These are phyloP conservation scores for Globisporangium nunn DNA, from an alignment of 352 stramenopile genomes.

Conservation along the genomic window DNA sequence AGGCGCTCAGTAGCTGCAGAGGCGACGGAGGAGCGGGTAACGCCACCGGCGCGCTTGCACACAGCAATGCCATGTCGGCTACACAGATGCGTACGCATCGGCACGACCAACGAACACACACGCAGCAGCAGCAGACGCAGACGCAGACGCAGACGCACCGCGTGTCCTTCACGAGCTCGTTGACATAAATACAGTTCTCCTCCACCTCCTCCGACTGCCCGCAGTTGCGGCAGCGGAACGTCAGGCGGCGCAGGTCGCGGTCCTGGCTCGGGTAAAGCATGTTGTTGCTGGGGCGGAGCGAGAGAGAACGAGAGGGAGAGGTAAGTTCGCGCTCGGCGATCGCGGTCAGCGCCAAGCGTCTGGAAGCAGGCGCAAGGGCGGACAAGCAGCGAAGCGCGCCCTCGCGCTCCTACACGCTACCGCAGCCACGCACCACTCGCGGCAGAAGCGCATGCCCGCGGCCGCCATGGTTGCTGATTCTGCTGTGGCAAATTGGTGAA, in stretches of 20 bases:
- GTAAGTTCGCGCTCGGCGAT: too few relatives aligned
- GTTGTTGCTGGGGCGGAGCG: conserved; percentile 69
- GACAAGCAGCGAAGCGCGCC: neutral
- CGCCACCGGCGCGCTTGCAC: too few relatives aligned
- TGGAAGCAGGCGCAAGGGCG: neutral
- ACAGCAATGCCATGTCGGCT: too few relatives aligned
- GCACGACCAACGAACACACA: neutral
- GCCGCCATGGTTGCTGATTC: conserved; percentile 40
- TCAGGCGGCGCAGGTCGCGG: conserved; percentile 74
- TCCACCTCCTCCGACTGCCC: conserved; percentile 82
- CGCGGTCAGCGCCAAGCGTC: too few relatives aligned
- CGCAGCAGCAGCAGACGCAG: too few relatives aligned
- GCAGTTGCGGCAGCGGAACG: conserved; percentile 85
- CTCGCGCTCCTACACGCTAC: too few relatives aligned
- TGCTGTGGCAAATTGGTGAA: neutral
- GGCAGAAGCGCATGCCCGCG: conserved; percentile 85
- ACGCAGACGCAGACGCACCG: conserved; percentile 28
- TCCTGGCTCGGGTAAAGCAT: conserved; percentile 89
- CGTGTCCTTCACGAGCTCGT: conserved; percentile 86
- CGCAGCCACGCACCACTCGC: conserved; percentile 57
- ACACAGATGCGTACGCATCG: conserved; percentile 1
- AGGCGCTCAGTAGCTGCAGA: too few relatives aligned
- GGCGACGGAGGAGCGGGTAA: too few relatives aligned
- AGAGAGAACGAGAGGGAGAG: too few relatives aligned
- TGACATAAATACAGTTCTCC: conserved; percentile 90